phyloP scores from a whole-genome alignment of 2,329 filamentous ascomycete genomes.

The Ascochyta koolunga region DNA sequence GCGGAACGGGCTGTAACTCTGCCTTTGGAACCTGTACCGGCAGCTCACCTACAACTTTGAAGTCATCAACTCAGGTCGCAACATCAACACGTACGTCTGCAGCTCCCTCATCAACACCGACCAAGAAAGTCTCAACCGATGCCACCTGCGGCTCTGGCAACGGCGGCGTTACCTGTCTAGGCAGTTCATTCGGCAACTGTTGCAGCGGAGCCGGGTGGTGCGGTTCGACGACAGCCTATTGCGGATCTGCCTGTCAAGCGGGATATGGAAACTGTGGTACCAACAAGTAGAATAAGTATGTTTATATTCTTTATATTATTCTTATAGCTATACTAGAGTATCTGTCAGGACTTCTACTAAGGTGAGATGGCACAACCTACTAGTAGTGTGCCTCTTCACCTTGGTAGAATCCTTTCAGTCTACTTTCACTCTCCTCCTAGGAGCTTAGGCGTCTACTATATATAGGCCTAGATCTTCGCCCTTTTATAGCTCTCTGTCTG shows the following conservation, averaged over 20 bases:
- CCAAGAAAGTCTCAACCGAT: slow-evolving; percentile 29
- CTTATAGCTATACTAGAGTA: too few relatives aligned
- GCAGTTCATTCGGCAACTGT: slow-evolving; percentile 51
- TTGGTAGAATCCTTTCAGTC: too few relatives aligned
- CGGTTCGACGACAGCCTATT: slow-evolving; percentile 47
- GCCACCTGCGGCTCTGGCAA: slow-evolving; percentile 40
- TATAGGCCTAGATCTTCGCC: too few relatives aligned
- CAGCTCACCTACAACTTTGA: slow-evolving; percentile 17
- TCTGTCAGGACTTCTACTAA: too few relatives aligned
- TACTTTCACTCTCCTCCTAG: too few relatives aligned
- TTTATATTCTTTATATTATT: too few relatives aligned
- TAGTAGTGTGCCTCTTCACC: too few relatives aligned
- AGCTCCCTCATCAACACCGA: slow-evolving; percentile 1
- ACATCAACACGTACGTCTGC: slow-evolving; percentile 16
- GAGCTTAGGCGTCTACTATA: too few relatives aligned
- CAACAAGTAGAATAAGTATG: too few relatives aligned
- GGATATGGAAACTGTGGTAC: slow-evolving; percentile 50
- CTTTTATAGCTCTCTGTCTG: too few relatives aligned
- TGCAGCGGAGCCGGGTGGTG: slow-evolving; percentile 51
- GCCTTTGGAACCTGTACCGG: slow-evolving; percentile 44
- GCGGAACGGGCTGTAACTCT: slow-evolving; percentile 40
- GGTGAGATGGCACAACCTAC: too few relatives aligned
- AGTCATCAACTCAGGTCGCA: slow-evolving; percentile 13
- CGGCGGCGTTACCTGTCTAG: slow-evolving; percentile 47
- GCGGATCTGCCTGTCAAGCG: slow-evolving; percentile 40